These are phyloP conservation scores for Monosporascus sp. DNA, from an alignment of 2,329 filamentous ascomycete genomes.

Conservation along the genomic window DNA sequence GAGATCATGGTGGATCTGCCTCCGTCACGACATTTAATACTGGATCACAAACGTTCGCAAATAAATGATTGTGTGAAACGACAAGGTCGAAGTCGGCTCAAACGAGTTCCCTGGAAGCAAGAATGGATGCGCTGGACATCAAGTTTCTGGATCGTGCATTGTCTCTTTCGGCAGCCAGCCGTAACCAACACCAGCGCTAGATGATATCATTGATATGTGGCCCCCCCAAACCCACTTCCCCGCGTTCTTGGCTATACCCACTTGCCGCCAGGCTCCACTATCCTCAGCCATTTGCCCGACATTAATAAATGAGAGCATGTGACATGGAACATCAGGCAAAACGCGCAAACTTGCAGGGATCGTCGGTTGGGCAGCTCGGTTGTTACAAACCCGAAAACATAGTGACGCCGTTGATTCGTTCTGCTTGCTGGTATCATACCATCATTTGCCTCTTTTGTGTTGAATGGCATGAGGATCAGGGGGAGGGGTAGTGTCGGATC, in stretches of 20 bases:
- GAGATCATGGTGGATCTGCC: no score
- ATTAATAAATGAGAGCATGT: not conserved
- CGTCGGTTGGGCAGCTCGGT: not conserved
- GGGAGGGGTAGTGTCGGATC: no score
- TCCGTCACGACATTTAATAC: no score
- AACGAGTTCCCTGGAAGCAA: no score
- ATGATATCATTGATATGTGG: constrained; percentile 13
- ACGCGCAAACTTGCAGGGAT: not conserved
- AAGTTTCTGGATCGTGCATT: no score
- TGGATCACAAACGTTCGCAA: no score
- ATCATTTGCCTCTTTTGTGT: not conserved
- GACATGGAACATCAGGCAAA: not conserved
- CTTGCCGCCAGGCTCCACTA: constrained; percentile 11
- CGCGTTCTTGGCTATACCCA: constrained; percentile 6
- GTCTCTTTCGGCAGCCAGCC: no score
- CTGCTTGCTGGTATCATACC: not conserved
- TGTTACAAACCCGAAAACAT: not conserved
- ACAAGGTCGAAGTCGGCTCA: no score
- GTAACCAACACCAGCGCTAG: no score
- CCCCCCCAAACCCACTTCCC: constrained; percentile 12
- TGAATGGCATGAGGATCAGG: not conserved
- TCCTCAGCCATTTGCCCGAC: constrained; percentile 2
- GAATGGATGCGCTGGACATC: no score
- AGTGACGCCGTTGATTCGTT: not conserved
- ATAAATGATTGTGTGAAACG: no score